Base-by-base conservation (phyloP, 2,329 filamentous ascomycete species). In the Ilyonectria mors-panacis region DNA sequence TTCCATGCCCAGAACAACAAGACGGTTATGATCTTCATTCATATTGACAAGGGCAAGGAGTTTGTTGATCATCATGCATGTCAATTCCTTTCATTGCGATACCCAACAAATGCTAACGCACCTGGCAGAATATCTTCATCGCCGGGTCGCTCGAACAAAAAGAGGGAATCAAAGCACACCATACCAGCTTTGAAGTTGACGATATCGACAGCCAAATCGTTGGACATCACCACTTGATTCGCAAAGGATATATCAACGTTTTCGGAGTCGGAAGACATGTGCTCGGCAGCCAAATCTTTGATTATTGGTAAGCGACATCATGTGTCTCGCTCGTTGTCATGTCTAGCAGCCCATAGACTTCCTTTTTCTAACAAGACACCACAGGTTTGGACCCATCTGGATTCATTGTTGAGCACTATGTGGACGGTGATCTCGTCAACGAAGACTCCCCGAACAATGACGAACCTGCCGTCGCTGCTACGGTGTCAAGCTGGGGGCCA, bases 201-300 rank as follows among this genome's bases (percentile, higher is more conserved):
- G 57, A 65, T n/a, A 28, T 66, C 2, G 63, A 66, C 12, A 62
- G 51, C 15, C 58, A 62, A 23, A 30, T 66, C 26, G 53, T 62
- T 8, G 63, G 63, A 19, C 58, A 66, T 15, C 58, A 66, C 26
- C 44, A 47, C 17, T 7, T 62, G 42, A 12, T 26, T 19, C 62
- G 58, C 12, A 55, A 57, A 37, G 58, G 58, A 13, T 37, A 58
- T 12, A 56, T 58, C 28, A 62, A 35, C 26, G 37, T 57, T 12
- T 62, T 57, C 10, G 58, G 63, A 26, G 63, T 62, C 3, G 63
- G 63, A 47, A 66, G 63, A 58, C 63, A 66, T 21, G 58, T 66
- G 23, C 58, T 66, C 4, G 61, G 61, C 54, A 64, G 61, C 47
- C 61, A 64, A 21, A 59, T 64, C 28, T 64, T 64, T 28, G 63